These are phyloP conservation scores for Kwoniella botswanensis DNA, from an alignment of 768 basidiomycete genomes.

Conservation along the genomic window DNA sequence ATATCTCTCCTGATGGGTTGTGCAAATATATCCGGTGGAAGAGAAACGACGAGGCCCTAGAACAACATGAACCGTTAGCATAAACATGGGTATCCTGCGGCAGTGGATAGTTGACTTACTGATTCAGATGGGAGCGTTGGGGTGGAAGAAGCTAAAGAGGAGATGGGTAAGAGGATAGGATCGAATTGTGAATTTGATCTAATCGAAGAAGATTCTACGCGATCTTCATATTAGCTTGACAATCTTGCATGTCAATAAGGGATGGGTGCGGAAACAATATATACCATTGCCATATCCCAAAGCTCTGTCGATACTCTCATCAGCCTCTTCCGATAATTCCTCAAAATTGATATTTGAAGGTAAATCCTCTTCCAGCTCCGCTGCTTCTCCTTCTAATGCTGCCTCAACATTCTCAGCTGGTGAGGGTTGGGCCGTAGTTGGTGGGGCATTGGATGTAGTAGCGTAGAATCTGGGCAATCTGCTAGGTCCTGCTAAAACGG, in stretches of 20 bases:
- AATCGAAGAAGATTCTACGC: neutral
- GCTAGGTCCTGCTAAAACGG: conserved; percentile 26
- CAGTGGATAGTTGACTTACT: conserved; percentile 29
- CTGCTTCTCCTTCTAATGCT: neutral
- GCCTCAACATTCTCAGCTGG: neutral
- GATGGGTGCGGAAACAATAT: neutral
- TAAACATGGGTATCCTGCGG: neutral
- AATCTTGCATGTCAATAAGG: too few species aligned
- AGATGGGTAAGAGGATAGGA: conserved; percentile 50
- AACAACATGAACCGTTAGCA: neutral
- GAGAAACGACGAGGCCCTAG: conserved; percentile 53
- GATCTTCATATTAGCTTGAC: neutral
- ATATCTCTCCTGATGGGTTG: conserved; percentile 90
- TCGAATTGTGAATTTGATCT: conserved; percentile 17
- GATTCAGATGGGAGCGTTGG: conserved; percentile 43
- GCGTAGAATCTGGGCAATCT: conserved; percentile 17
- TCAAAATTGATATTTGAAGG: conserved; percentile 27
- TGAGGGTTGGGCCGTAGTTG: neutral
- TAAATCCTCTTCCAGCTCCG: conserved; percentile 12
- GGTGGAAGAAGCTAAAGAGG: conserved; percentile 47
- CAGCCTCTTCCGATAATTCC: conserved; percentile 22
- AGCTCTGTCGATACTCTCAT: conserved; percentile 12
- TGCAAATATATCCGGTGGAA: conserved; percentile 70
- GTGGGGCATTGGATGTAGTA: conserved; percentile 15
- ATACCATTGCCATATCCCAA: conserved; percentile 6